Percentiles rank a stretch among this genome's conserved stretches.
These are phyloP conservation scores for Candolleomyces eurysporus DNA, from an alignment of 768 basidiomycete genomes.

Conservation along the genomic window DNA sequence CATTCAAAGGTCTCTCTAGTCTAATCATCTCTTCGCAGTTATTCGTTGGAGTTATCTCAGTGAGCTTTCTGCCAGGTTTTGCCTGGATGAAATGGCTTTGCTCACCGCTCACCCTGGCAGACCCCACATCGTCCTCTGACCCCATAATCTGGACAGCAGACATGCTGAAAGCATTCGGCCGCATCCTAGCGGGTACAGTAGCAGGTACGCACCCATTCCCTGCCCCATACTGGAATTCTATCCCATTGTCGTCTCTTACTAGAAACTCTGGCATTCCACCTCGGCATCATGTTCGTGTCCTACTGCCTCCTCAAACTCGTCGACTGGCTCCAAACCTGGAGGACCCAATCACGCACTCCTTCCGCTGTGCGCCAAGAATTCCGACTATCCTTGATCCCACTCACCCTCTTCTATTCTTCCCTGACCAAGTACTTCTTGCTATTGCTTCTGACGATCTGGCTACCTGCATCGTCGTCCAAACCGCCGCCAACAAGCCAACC, in stretches of 20 bases:
- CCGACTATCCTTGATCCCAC: constrained; percentile 72
- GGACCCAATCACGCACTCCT: constrained; percentile 9
- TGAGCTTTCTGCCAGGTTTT: constrained; percentile 25
- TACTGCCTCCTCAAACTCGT: constrained; percentile 46
- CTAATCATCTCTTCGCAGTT: constrained; percentile 38
- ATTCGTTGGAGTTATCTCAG: constrained; percentile 77
- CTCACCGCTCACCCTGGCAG: constrained; percentile 27
- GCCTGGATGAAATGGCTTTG: too few relatives aligned
- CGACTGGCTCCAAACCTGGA: constrained; percentile 31
- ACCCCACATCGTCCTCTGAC: constrained; percentile 34
- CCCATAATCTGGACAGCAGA: constrained; percentile 53
- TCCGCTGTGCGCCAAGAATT: constrained; percentile 66
- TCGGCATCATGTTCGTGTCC: constrained; percentile 59
- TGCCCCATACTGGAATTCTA: not conserved
- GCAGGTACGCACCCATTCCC: constrained; percentile 42
- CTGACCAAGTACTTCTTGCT: constrained; percentile 81
- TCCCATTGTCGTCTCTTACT: not conserved
- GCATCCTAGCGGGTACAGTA: constrained; percentile 63
- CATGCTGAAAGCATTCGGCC: constrained; percentile 47
- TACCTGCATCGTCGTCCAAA: constrained; percentile 39
- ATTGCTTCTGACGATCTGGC: constrained; percentile 81
- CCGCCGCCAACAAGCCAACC: constrained; percentile 22
- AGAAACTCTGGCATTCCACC: constrained; percentile 80
- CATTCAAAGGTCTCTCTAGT: not conserved
- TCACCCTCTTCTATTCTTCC: constrained; percentile 82